Conservation (phyloP, 2,329 filamentous ascomycete species). For the Eutypella sp. region DNA sequence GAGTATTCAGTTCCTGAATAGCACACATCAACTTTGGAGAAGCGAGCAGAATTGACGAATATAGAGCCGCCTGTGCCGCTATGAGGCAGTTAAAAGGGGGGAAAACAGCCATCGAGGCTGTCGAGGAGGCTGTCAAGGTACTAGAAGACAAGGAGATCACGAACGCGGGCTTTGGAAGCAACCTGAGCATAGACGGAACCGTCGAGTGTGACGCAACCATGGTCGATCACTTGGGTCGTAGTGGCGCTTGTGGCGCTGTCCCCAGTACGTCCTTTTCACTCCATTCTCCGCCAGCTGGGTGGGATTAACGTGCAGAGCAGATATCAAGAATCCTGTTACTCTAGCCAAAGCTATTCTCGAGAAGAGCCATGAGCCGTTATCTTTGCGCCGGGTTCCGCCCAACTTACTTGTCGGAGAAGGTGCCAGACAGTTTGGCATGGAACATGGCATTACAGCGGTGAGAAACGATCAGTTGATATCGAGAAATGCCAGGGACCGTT, state of each 20-base stretch:
- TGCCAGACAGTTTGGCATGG: conserved; percentile 78
- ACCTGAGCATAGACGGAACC: conserved; percentile 80
- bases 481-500: conserved; percentile 71
- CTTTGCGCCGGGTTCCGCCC: conserved; percentile 82
- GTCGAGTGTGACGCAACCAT: conserved; percentile 95
- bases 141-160: conserved; percentile 95
- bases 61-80: conserved; percentile 73
- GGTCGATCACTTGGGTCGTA: conserved; percentile 84
- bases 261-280: conserved; percentile 58
- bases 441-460: conserved; percentile 70
- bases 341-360: conserved; percentile 81
- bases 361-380: conserved; percentile 68
- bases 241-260: conserved; percentile 88
- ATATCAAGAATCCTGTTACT: conserved; percentile 88
- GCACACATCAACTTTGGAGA: too few relatives aligned
- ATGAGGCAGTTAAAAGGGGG: conserved; percentile 79
- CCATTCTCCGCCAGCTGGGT: conserved; percentile 2
- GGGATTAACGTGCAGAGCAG: too few relatives aligned
- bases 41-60: conserved; percentile 4
- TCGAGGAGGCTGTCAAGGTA: conserved; percentile 81
- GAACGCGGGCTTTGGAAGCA: conserved; percentile 94
- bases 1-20: conserved; percentile 33
- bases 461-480: conserved; percentile 76
- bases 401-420: conserved; percentile 86
- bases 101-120: conserved; percentile 76